A percentile compares a stretch with the other conserved stretches of the same genome.
phyloP scores from a whole-genome alignment of 495 filamentous ascomycete species.

The Talaromyces adpressus region DNA sequence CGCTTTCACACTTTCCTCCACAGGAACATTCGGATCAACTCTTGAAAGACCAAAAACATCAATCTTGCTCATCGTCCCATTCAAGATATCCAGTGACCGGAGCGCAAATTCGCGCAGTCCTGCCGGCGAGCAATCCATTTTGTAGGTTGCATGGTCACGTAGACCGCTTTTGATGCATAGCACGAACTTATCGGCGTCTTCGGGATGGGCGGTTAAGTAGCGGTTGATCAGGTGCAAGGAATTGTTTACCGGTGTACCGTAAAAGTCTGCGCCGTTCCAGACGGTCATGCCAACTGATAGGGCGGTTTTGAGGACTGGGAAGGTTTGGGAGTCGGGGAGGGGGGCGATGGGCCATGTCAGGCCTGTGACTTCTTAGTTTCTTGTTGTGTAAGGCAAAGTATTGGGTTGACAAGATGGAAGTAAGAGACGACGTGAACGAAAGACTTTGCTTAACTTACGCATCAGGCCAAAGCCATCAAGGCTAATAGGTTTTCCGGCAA shows the following conservation, averaged over 20 bases:
- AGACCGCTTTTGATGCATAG: slow-evolving; percentile 59
- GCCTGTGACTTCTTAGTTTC: slow-evolving; percentile 26
- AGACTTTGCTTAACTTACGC: slow-evolving; percentile 7
- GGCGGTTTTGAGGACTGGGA: slow-evolving; percentile 56
- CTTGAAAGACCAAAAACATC: slow-evolving; percentile 67
- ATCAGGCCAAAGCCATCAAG: slow-evolving; percentile 17
- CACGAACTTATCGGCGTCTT: slow-evolving; percentile 58
- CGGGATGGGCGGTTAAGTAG: slow-evolving; percentile 63
- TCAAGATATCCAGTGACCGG: slow-evolving; percentile 44
- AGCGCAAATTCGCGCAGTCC: slow-evolving; percentile 47
- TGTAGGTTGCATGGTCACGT: slow-evolving; percentile 17
- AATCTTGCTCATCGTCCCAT: slow-evolving; percentile 57
- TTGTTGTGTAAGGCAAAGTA: neutral
- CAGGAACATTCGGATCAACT: slow-evolving; percentile 51
- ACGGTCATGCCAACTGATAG: slow-evolving; percentile 51
- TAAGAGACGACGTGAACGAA: neutral
- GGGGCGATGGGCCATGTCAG: slow-evolving; percentile 54
- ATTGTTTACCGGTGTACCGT: slow-evolving; percentile 29
- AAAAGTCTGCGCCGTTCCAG: slow-evolving; percentile 27
- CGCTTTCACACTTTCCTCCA: slow-evolving; percentile 41
- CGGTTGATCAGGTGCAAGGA: slow-evolving; percentile 54
- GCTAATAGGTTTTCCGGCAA: slow-evolving; percentile 14
- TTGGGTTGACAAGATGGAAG: neutral
- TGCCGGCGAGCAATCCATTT: slow-evolving; percentile 42
- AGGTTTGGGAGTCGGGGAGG: slow-evolving; percentile 46